Evolutionary conservation across 176 grass and related monocot genomes (phyloP).

Genomic region (Raddia guianensis): DNA sequence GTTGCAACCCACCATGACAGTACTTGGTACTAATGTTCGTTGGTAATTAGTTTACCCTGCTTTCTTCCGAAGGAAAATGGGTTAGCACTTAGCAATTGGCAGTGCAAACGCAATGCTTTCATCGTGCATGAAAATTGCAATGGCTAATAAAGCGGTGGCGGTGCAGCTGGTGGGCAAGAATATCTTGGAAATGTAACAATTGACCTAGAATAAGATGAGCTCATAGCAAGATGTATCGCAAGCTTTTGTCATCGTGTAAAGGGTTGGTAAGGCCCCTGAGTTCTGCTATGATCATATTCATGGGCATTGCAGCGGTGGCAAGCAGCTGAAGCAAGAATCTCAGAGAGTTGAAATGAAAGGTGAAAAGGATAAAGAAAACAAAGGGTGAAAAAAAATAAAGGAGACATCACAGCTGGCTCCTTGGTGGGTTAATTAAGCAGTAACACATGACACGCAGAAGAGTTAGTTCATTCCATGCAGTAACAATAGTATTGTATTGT

Average conservation of each 20-base stretch:
- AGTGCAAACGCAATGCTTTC: slow-evolving; percentile 1
- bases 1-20: background rate
- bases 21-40: no score
- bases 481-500: slow-evolving; percentile 8
- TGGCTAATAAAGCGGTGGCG: slow-evolving; percentile 21
- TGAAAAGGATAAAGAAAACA: slow-evolving; percentile 45
- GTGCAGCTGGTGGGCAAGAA: slow-evolving; percentile 23
- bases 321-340: slow-evolving; percentile 42
- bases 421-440: slow-evolving; percentile 24
- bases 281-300: slow-evolving; percentile 41
- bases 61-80: background rate
- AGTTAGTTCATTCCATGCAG: slow-evolving; percentile 47
- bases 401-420: slow-evolving; percentile 38
- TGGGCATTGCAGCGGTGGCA: slow-evolving; percentile 25
- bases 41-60: background rate
- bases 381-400: background rate
- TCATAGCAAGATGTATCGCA: slow-evolving; percentile 9
- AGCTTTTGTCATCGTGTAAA: slow-evolving; percentile 9
- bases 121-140: background rate
- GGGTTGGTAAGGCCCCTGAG: background rate
- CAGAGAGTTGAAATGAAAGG: slow-evolving; percentile 46
- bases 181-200: slow-evolving; percentile 49
- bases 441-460: slow-evolving; percentile 47
- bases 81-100: background rate
- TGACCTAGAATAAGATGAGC: slow-evolving; percentile 27